A percentile compares a stretch with the other conserved stretches of the same genome.
Conservation (phyloP, 768 basidiomycete genomes). For the Termitomyces sp. region DNA sequence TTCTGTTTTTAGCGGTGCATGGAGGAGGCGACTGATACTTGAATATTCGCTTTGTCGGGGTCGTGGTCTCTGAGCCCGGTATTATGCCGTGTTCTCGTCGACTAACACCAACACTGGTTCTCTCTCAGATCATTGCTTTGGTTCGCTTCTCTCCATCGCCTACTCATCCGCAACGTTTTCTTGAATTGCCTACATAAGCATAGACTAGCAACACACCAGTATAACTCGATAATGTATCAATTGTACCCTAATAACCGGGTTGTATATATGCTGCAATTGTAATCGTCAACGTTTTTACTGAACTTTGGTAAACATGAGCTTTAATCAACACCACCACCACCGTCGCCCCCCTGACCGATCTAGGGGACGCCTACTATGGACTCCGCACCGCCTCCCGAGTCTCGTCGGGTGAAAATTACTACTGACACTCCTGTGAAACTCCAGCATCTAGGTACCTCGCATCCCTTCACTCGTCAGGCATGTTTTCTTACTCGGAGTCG, state of each 20-base stretch:
- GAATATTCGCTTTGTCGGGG: too few species aligned
- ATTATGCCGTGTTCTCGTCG: too few species aligned
- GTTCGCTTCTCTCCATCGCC: too few species aligned
- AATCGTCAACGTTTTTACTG: not conserved
- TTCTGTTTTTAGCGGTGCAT: too few species aligned
- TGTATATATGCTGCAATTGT: constrained; percentile 10
- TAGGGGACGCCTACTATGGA: not conserved
- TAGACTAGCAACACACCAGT: constrained; percentile 11
- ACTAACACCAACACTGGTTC: too few species aligned
- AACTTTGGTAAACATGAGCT: not conserved
- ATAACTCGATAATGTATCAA: constrained; percentile 10
- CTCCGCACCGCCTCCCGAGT: constrained; percentile 11
- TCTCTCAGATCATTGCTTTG: too few species aligned
- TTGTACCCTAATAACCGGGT: constrained; percentile 1
- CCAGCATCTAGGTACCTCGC: constrained; percentile 31
- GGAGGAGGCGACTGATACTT: too few species aligned
- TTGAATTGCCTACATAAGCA: constrained; percentile 12
- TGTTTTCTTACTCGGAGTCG: not conserved
- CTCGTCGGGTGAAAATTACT: constrained; percentile 18
- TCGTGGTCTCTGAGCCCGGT: too few species aligned
- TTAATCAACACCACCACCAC: not conserved
- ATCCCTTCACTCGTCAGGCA: constrained; percentile 55
- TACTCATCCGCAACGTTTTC: constrained; percentile 1
- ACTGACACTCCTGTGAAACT: constrained; percentile 22
- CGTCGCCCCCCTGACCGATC: not conserved